Base-by-base conservation (phyloP, 441 rosid species). In the Pelargonium australe region DNA sequence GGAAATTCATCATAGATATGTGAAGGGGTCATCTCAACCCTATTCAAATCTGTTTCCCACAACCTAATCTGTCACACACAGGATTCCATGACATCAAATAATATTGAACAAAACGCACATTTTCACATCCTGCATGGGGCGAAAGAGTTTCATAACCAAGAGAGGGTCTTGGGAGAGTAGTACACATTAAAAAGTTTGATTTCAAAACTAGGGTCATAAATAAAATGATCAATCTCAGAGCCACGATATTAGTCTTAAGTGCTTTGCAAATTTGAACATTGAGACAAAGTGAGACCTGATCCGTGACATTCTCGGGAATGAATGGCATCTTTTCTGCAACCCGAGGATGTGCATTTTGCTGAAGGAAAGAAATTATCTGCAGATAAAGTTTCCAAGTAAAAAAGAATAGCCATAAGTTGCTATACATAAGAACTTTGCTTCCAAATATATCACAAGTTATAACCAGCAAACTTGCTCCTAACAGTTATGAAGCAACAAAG, bases 221-320 rank as follows among this genome's bases (percentile, higher is more conserved):
- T 57, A 64, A 72, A 12, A 10, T 20, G 17, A 28, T 69, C 60
- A 7, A 45, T 9, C 5, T 20, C 47, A 60, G 28, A 68, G 40
- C 65, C 55, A 51, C 25, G 10, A 34, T 70, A 43, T 62, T 57
- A 57, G 28, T 57, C 20, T 23, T 65, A 1, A 44, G 53, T 69
- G 17, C 58, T 67, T 20, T 12, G 8, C 25, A 62, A 14, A 23
- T 62, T 44, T 73, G 20, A 67, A 70, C 19, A 66, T 7, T 31
- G 47, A 73, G 63, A 69, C 65, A 49, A 65, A 74, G 34, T 34
- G 44, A n/a, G 44, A 91, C 98, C 97, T 91, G 99, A 76, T 91
- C 99, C 0, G 95, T 85, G 68, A 94, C 99, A 76, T 95, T 95
- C 82, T 95, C 97, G 11, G 97, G 97, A 74, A 95, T 87, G 45